These are phyloP conservation scores for Benincasa hispida DNA, from an alignment of 306 rosid genomes.

Conservation along the genomic window DNA sequence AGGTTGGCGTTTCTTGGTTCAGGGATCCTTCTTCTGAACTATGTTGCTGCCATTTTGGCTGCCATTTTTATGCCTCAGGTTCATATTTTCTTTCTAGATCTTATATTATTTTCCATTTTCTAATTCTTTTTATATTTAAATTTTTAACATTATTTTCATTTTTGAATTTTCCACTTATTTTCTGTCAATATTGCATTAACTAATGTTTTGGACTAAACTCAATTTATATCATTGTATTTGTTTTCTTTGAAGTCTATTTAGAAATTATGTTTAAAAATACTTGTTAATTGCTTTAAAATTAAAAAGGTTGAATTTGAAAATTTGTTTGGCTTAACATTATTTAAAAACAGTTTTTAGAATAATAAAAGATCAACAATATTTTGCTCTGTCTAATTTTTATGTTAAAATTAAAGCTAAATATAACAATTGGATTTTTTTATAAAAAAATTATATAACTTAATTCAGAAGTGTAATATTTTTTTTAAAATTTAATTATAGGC, in stretches of 20 bases:
- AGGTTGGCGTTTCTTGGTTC: conserved; percentile 82
- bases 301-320: neutral
- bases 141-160: neutral
- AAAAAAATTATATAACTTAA: neutral
- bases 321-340: neutral
- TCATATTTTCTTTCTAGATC: neutral
- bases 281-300: no score
- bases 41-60: conserved; percentile 52
- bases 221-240: no score
- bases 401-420: no score
- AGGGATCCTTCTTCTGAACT: conserved; percentile 71
- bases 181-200: no score
- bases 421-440: no score
- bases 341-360: neutral
- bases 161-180: neutral
- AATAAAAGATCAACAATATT: neutral
- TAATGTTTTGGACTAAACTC: neutral
- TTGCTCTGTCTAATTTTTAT: neutral
- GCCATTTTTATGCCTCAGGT: conserved; percentile 77
- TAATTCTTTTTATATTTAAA: neutral
- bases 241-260: no score
- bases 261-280: no score
- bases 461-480: neutral
- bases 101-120: neutral
- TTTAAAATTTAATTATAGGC: conserved; percentile 35